A percentile compares a stretch with the other conserved stretches of the same genome.
These are phyloP conservation scores for Diaporthe eres DNA, from an alignment of 2,329 filamentous ascomycete species.

Conservation along the genomic window DNA sequence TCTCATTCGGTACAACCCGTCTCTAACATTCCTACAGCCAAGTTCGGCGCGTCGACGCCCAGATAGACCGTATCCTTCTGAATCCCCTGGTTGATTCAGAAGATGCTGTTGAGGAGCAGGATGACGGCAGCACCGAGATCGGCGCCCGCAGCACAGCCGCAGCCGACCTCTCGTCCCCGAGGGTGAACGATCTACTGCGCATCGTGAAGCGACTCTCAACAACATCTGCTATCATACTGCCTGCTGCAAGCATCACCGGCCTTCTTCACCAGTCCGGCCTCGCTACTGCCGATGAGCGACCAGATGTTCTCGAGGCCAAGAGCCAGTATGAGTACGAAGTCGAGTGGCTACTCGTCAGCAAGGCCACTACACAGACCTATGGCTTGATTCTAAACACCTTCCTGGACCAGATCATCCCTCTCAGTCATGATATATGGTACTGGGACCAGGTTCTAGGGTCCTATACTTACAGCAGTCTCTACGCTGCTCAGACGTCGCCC, in stretches of 20 bases:
- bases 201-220: conserved; percentile 81
- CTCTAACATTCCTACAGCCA: conserved; percentile 59
- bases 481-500: conserved; percentile 89
- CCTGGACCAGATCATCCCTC: conserved; percentile 84
- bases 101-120: conserved; percentile 47
- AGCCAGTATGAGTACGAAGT: conserved; percentile 80
- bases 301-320: conserved; percentile 51
- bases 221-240: conserved; percentile 74
- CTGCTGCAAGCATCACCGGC: conserved; percentile 69
- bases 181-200: conserved; percentile 73
- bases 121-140: conserved; percentile 46
- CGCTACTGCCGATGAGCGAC: conserved; percentile 56
- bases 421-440: conserved; percentile 93
- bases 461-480: conserved; percentile 82
- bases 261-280: conserved; percentile 76
- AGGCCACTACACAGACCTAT: conserved; percentile 92
- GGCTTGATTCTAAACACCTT: conserved; percentile 83
- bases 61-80: conserved; percentile 74
- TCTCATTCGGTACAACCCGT: not conserved
- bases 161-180: conserved; percentile 64
- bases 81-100: conserved; percentile 60
- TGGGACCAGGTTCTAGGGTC: conserved; percentile 92
- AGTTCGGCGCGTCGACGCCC: conserved; percentile 74
- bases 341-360: conserved; percentile 91
- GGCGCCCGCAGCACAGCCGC: conserved; percentile 46